Conservation (phyloP, 2,329 filamentous ascomycete species). For the Aspergillus udagawae region DNA sequence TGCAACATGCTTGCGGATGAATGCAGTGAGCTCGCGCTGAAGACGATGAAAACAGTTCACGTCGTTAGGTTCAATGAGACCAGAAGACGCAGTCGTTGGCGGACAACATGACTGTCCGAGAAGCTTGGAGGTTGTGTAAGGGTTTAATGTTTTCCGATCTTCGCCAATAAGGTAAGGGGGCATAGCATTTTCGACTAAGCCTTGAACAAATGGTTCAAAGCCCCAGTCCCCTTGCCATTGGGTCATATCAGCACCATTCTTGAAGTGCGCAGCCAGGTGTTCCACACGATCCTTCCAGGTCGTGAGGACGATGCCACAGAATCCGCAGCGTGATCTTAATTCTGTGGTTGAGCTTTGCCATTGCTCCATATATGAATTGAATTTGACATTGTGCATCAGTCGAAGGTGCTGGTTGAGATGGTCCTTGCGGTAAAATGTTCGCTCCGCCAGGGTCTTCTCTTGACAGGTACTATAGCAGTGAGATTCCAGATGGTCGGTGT, state of each 20-base stretch:
- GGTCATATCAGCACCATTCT: slow-evolving; percentile 34
- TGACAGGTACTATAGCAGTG: slow-evolving; percentile 59
- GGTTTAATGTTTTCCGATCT: slow-evolving; percentile 31
- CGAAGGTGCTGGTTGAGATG: slow-evolving; percentile 59
- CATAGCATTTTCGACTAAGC: slow-evolving; percentile 36
- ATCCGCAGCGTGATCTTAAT: slow-evolving; percentile 48
- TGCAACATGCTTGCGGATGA: slow-evolving; percentile 31
- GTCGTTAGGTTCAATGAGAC: slow-evolving; percentile 29
- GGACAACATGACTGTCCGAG: slow-evolving; percentile 6
- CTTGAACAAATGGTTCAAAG: slow-evolving; percentile 34
- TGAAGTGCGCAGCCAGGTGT: slow-evolving; percentile 40
- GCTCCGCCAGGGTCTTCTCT: slow-evolving; percentile 56
- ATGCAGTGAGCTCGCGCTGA: slow-evolving; percentile 38
- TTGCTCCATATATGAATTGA: slow-evolving; percentile 52
- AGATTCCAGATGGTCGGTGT: slow-evolving; percentile 53
- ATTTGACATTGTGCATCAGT: slow-evolving; percentile 56
- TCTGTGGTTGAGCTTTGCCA: slow-evolving; percentile 56
- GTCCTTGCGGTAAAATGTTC: slow-evolving; percentile 61
- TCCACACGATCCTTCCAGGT: slow-evolving; percentile 42
- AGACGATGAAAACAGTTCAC: slow-evolving; percentile 42
- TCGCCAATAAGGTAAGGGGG: slow-evolving; percentile 36
- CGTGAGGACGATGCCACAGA: slow-evolving; percentile 37
- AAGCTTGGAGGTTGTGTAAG: slow-evolving; percentile 25
- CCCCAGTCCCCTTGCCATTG: slow-evolving; percentile 39
- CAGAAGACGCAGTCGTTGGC: neutral